These are phyloP conservation scores for Aspergillus latus DNA, from an alignment of 2,329 filamentous ascomycete species.

Conservation along the genomic window DNA sequence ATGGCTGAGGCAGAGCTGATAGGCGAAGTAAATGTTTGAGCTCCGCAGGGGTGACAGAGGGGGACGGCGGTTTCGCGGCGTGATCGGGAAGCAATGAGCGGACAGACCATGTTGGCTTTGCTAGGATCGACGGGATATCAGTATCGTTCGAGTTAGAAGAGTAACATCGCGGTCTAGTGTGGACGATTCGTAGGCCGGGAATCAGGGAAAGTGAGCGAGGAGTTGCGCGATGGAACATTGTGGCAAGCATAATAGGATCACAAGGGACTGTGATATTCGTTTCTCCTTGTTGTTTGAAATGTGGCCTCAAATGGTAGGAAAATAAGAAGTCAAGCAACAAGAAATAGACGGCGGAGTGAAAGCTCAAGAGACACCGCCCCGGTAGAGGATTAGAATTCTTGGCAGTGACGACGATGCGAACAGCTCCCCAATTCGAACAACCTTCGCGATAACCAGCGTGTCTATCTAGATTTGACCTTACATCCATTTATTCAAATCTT, in stretches of 20 bases:
- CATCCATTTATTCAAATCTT: background rate
- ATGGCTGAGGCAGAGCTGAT: slow-evolving; percentile 78
- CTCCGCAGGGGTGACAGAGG: slow-evolving; percentile 61
- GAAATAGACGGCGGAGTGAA: background rate
- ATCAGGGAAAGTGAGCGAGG: slow-evolving; percentile 19
- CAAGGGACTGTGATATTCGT: background rate
- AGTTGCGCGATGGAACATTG: slow-evolving; percentile 17
- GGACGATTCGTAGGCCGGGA: slow-evolving; percentile 1
- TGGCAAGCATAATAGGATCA: background rate
- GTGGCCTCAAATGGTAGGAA: background rate
- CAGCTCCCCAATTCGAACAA: background rate
- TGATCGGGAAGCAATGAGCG: slow-evolving; percentile 64
- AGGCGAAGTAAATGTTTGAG: slow-evolving; percentile 84
- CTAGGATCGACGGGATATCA: slow-evolving; percentile 54
- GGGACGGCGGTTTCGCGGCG: slow-evolving; percentile 27
- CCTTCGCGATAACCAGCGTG: background rate
- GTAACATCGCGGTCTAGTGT: slow-evolving; percentile 21
- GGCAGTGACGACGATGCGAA: slow-evolving; percentile 5
- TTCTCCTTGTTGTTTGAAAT: background rate
- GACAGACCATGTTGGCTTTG: slow-evolving; percentile 80
- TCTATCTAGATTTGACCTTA: background rate
- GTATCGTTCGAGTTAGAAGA: slow-evolving; percentile 25
- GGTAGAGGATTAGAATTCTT: background rate
- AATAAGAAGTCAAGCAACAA: background rate
- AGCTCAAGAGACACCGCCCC: background rate